Base-by-base conservation (phyloP, 768 basidiomycete genomes). In the Hygrophoropsis aurantiaca region DNA sequence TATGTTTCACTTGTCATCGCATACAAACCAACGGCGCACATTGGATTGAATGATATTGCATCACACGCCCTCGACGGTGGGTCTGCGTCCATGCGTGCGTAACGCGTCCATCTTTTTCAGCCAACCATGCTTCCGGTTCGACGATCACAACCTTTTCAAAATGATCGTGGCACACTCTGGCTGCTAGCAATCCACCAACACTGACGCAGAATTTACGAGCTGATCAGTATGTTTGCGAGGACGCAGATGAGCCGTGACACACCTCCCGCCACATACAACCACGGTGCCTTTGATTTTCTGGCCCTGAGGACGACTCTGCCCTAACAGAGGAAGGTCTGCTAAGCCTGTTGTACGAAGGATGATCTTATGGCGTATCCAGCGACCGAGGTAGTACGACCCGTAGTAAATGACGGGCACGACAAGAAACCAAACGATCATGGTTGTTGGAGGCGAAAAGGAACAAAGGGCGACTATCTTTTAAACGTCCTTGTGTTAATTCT, bases 91-190 rank as follows among this genome's bases (percentile, higher is more conserved):
- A 53, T 34, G 48, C 50, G 25, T 59, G 46, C 3, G 49, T 26
- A n/a, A 44, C 42, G 36, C 54, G 30, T 20, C 56, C 60, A 33
- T 59, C 57, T 20, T 58, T 40, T 0, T 55, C 47, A 13, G 53
- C 46, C 3, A 62, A 35, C 60, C 60, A 65, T n/a, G 47, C 48
- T 13, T 69, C 68, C 11, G 68, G 53, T 33, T 69, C 68, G 23
- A 69, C 49, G 30, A 69, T 50, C 16, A 68, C 26, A 30, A 69
- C 66, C 4, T 51, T 46, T 38, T 65, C 58, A 46, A 68, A 69
- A 40, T 67, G 65, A 44, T 64, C 58, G n/a, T 62, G 55, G 40
- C 64, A 67, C 10, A 67, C 56, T 13, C 64, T 54, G 4, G 68
- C 67, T 9, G 68, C 42, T 24, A 64, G 42, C 7, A 69, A 47